phyloP scores from a whole-genome alignment of 2,329 filamentous ascomycete species.

The Penicillium sp. region DNA sequence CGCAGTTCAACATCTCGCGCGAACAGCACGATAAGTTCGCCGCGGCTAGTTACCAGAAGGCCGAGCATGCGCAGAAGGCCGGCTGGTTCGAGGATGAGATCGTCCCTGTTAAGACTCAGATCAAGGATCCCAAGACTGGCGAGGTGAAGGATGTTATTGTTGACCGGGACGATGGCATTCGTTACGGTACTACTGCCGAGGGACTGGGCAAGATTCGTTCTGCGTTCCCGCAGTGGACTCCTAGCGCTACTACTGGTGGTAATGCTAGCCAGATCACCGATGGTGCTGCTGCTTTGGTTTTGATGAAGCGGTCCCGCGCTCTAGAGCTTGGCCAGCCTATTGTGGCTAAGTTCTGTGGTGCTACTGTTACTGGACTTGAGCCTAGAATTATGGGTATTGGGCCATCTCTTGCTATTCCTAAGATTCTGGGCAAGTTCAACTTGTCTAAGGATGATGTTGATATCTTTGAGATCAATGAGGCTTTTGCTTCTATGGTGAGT shows the following conservation, averaged over 20 bases:
- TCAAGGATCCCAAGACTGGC: slow-evolving; percentile 83
- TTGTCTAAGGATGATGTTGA: slow-evolving; percentile 53
- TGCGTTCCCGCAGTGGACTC: slow-evolving; percentile 72
- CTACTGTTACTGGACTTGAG: slow-evolving; percentile 78
- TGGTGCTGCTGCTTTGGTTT: slow-evolving; percentile 83
- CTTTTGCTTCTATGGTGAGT: slow-evolving; percentile 68
- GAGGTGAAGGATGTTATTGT: slow-evolving; percentile 78
- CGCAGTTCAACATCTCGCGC: slow-evolving; percentile 69
- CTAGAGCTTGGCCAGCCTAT: slow-evolving; percentile 80
- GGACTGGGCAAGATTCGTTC: slow-evolving; percentile 79
- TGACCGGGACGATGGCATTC: slow-evolving; percentile 77
- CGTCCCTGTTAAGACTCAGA: slow-evolving; percentile 75
- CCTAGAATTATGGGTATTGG: slow-evolving; percentile 92
- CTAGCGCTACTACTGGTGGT: slow-evolving; percentile 85
- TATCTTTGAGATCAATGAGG: slow-evolving; percentile 69
- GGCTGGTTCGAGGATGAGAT: slow-evolving; percentile 90
- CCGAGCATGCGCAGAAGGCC: slow-evolving; percentile 72
- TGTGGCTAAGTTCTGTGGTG: slow-evolving; percentile 83
- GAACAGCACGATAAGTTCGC: slow-evolving; percentile 79
- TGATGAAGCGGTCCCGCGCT: slow-evolving; percentile 88
- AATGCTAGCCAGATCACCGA: slow-evolving; percentile 93
- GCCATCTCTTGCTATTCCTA: slow-evolving; percentile 88
- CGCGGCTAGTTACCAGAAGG: slow-evolving; percentile 82
- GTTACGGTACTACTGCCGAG: slow-evolving; percentile 78
- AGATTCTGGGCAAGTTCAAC: slow-evolving; percentile 78